phyloP scores from a whole-genome alignment of 2,329 filamentous ascomycete genomes.

The Botryotinia globosa region DNA sequence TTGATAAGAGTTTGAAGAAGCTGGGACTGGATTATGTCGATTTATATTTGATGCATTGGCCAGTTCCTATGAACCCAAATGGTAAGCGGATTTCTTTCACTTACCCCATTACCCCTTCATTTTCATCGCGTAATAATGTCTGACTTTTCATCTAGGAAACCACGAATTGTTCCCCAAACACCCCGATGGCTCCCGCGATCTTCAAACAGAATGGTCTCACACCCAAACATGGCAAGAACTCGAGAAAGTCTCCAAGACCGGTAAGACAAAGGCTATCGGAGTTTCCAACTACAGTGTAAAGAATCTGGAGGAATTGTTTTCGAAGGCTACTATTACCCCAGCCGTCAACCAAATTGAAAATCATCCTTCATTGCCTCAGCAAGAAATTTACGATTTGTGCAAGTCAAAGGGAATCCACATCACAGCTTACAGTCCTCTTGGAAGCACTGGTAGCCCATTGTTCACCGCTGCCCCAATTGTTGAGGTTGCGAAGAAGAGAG shows the following conservation, averaged over 20 bases:
- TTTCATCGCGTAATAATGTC: not conserved
- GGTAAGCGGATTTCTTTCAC: conserved; percentile 43
- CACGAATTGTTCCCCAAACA: conserved; percentile 73
- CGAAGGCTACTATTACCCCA: conserved; percentile 47
- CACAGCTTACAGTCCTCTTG: conserved; percentile 50
- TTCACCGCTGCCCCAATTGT: conserved; percentile 59
- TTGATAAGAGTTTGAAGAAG: conserved; percentile 70
- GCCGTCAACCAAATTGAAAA: conserved; percentile 60
- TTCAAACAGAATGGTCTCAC: conserved; percentile 67
- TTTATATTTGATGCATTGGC: conserved; percentile 81
- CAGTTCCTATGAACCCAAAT: conserved; percentile 74
- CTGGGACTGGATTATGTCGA: conserved; percentile 80
- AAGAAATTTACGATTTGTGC: conserved; percentile 51
- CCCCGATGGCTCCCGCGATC: conserved; percentile 70
- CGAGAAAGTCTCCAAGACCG: conserved; percentile 61
- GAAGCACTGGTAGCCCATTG: conserved; percentile 43
- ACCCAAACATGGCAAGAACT: conserved; percentile 75
- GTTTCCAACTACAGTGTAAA: conserved; percentile 41
- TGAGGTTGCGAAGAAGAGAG: conserved; percentile 62
- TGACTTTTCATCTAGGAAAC: conserved; percentile 48
- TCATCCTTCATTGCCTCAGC: conserved; percentile 56
- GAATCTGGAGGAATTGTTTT: conserved; percentile 40
- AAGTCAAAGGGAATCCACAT: conserved; percentile 49
- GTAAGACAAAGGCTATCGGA: conserved; percentile 53
- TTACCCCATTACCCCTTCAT: conserved; percentile 9